These are phyloP conservation scores for Daedaleopsis sinensis DNA, from an alignment of 768 basidiomycete genomes.

Conservation along the genomic window DNA sequence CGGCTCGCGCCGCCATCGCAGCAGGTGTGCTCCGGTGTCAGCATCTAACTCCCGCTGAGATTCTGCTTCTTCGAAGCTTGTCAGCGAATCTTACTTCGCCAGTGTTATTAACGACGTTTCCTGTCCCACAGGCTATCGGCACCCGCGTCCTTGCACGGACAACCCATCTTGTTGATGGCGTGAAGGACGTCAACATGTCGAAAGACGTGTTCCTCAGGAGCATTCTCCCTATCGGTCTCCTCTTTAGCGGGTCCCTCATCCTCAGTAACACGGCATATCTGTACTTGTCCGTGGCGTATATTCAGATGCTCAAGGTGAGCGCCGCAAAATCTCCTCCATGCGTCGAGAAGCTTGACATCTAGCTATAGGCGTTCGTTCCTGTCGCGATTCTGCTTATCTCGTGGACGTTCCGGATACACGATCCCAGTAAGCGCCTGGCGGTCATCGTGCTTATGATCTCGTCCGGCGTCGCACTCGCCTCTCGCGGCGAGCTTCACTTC, in stretches of 20 bases:
- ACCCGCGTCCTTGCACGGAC: constrained; percentile 84
- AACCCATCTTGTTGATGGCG: constrained; percentile 77
- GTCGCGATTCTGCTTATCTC: constrained; percentile 93
- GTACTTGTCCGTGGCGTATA: constrained; percentile 89
- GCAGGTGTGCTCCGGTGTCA: no score
- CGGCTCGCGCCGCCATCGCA: background rate
- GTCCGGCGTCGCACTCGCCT: constrained; percentile 84
- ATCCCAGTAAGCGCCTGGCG: constrained; percentile 79
- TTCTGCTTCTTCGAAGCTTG: no score
- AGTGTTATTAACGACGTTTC: background rate
- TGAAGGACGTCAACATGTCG: constrained; percentile 78
- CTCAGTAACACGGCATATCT: constrained; percentile 93
- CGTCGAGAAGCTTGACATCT: no score
- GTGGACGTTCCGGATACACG: constrained; percentile 86
- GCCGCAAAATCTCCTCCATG: no score
- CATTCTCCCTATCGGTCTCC: constrained; percentile 90
- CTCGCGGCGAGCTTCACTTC: constrained; percentile 87
- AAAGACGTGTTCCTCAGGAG: constrained; percentile 78
- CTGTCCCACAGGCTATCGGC: constrained; percentile 63
- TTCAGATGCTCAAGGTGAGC: constrained; percentile 92
- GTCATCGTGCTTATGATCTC: constrained; percentile 92
- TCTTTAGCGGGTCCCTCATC: constrained; percentile 92
- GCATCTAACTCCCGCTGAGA: no score
- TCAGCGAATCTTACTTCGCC: background rate
- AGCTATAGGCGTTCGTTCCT: constrained; percentile 78